A percentile compares a stretch with the other conserved stretches of the same genome.
Conservation (phyloP, 2,329 filamentous ascomycete species). For the Cercospora zeina region DNA sequence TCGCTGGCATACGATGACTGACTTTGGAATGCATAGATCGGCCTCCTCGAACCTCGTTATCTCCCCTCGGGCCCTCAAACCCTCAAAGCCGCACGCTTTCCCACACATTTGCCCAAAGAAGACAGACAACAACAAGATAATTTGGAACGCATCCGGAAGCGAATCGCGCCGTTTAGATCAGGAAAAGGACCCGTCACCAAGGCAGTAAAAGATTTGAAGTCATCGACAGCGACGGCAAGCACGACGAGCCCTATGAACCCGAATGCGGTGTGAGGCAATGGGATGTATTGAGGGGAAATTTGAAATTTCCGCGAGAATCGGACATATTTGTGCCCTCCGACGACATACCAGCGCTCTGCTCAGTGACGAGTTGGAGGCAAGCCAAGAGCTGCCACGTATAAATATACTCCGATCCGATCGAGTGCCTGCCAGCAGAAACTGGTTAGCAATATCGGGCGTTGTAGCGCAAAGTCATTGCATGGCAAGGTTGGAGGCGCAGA, state of each 20-base stretch:
- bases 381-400: background rate
- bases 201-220: background rate
- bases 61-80: conserved; percentile 39
- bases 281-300: too few species aligned
- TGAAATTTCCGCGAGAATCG: background rate
- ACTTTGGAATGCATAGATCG: conserved; percentile 40
- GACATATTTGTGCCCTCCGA: background rate
- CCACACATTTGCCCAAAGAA: conserved; percentile 33
- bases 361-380: background rate
- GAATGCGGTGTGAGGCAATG: conserved; percentile 58
- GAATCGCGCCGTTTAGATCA: conserved; percentile 21
- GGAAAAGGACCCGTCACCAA: conserved; percentile 9
- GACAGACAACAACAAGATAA: conserved; percentile 11
- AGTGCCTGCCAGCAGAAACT: background rate
- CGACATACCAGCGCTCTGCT: background rate
- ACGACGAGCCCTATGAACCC: conserved; percentile 32
- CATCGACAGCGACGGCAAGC: conserved; percentile 22
- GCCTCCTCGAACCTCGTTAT: conserved; percentile 47
- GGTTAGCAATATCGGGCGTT: background rate
- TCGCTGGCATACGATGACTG: background rate
- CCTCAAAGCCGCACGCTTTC: conserved; percentile 36
- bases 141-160: conserved; percentile 10
- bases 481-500: background rate
- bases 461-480: background rate
- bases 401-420: background rate